Base-by-base conservation (phyloP, 2,329 filamentous ascomycete genomes). In the Apiospora marii region DNA sequence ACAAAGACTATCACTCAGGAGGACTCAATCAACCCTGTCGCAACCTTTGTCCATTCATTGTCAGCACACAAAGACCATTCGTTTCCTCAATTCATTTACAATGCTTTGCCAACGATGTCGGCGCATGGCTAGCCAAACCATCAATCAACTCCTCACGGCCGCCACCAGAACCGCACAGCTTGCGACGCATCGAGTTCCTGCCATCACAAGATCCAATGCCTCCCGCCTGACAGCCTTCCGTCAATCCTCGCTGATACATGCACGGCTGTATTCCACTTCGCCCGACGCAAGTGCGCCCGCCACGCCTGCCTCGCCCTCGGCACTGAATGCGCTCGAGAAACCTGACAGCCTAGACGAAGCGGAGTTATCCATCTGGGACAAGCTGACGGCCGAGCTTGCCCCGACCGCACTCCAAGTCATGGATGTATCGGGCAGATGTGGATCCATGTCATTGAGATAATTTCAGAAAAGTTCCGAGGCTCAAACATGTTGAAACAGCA, bases 391-490 rank as follows among this genome's bases (percentile, higher is more conserved):
- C 8, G 87, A 87, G 77, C 87, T 90, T 71, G 75, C 80, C 1
- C 88, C 89, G 0, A 85, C 85, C 0, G 82, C 87, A 73, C 82
- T 91, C 37, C 82, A 90, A 81, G 93, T 96, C 13, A 91, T 92
- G 81, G 94, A 97, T 83, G 90, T 96, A 70, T 94, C 92, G 37
- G 94, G 94, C 73, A 94, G 94, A 44, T 97, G 94, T 83, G 94
- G 94, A 13, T 93, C 91, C 79, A 96, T 96, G 94, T 96, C 71
- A 92, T 97, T 76, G 92, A 95, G 78, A 91, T 96, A 75, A 88
- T 91, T 68, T 93, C 92, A 8, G 86, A 90, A 67, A 88, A 86
- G 78, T 97, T 97, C 83, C 87, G 87, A 71, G 94, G 93, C 67
- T n/a, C n/a, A n/a, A n/a, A n/a, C n/a, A n/a, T n/a, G n/a, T n/a